Percentiles rank a stretch among this genome's conserved stretches.
Evolutionary conservation across 352 stramenopile genomes (phyloP).

Genomic region (Pythium insidiosum): DNA sequence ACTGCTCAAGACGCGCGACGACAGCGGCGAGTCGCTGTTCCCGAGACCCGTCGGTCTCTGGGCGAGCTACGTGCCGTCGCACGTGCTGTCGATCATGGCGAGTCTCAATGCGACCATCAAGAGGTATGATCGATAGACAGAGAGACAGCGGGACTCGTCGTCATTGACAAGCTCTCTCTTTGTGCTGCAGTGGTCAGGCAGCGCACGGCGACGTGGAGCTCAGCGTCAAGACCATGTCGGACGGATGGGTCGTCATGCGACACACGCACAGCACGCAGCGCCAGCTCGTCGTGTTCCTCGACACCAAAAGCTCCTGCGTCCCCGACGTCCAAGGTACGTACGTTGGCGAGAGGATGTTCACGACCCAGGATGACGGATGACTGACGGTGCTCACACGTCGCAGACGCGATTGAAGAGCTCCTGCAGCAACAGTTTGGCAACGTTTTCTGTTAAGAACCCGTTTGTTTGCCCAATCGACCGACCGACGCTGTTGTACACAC

Average conservation of each 20-base stretch:
- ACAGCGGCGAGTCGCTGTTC: conserved; percentile 39
- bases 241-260: conserved; percentile 50
- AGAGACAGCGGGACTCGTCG: no score
- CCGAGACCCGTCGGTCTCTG: conserved; percentile 33
- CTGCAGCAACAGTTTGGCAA: conserved; percentile 47
- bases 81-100: conserved; percentile 28
- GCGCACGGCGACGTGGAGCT: no score
- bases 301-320: conserved; percentile 51
- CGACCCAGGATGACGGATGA: background rate
- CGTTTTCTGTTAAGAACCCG: conserved; percentile 27
- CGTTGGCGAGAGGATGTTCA: no score
- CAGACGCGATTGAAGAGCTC: conserved; percentile 39
- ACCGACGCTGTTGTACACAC: no score
- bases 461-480: no score
- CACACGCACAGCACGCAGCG: conserved; percentile 32
- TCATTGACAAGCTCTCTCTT: no score
- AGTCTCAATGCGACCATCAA: conserved; percentile 32
- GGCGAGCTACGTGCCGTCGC: conserved; percentile 35
- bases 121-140: no score
- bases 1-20: conserved; percentile 40
- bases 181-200: no score
- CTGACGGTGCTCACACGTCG: conserved; percentile 2
- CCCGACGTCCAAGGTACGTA: conserved; percentile 39
- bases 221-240: conserved; percentile 42
- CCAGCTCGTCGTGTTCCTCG: conserved; percentile 53